Base-by-base conservation (phyloP, 2,329 filamentous ascomycete genomes). In the Penicillium brasilianum region DNA sequence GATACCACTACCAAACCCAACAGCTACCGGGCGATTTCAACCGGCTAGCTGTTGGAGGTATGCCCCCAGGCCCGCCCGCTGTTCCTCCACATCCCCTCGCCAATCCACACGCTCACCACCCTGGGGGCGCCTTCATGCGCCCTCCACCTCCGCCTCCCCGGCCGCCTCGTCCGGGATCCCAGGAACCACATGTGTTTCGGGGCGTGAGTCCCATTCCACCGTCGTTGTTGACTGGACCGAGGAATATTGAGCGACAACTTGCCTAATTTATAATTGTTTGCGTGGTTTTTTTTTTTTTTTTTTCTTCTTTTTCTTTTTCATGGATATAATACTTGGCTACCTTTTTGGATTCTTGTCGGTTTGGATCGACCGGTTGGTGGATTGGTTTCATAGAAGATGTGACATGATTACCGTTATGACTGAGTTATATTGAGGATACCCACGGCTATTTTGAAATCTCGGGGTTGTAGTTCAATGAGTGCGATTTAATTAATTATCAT, bases 211-310 rank as follows among this genome's bases (percentile, higher is more conserved):
- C 68, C 5, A 68, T 70, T 18, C 68, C 68, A 2, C 64, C 68
- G 8, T 57, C 67, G 10, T 57, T 70, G 18, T 25, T 70, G 37
- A 59, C 61, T 8, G 67, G 68, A 1, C 67, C 76, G 6, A 62
- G 76, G n/a, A 75, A 74, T 63, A 60, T 78, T 52, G 77, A 78
- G 62, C 72, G 75, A 53, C 76, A 76, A 54, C 69, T 78, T 56
- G 77, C 76, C 14, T 78, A 68, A 73, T 61, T 39, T 9, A 41
- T 50, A 41, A 37, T 39, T 1, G 7, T 44, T 20, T 55, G 44
- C 20, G 5, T 44, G n/a, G 5, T n/a, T 34, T 20, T 20, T 20
- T 20, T 14, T 8, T 32, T n/a, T n/a, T n/a, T n/a, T n/a, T n/a
- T n/a, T n/a, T n/a, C n/a, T n/a, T n/a, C n/a, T n/a, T n/a, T n/a